Evolutionary conservation across 2,329 filamentous ascomycete species (phyloP), one percentile per base, ranked within the genome.

Genomic region (Trichoderma cornu-damae): DNA sequence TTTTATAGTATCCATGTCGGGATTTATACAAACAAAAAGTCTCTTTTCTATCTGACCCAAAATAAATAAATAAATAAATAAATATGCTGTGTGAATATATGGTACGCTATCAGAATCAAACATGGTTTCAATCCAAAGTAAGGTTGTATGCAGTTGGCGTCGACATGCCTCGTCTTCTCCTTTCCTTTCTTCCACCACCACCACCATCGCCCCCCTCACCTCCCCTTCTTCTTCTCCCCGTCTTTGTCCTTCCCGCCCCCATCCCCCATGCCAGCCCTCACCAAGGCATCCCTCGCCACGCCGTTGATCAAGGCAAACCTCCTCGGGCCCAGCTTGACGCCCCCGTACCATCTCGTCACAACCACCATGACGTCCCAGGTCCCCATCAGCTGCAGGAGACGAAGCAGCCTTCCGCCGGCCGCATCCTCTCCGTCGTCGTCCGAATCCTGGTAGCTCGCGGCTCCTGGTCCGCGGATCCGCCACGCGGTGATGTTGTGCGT

Each of bases 401-500:
- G 90, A 60, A 97, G 73, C 67, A 99, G 73, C 40, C 94, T 80
- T 0, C 88, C 86, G 0, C 94, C 94, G 0, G 94, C 94, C 5
- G 94, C 94, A 24, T 89, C 89, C 78, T 99, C 94, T 2, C 94
- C 94, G 70, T 99, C 94, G 66, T 99, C 94, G 66, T 99, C 89
- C 68, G 87, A 96, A 72, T 99, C 94, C 71, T 97, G 92, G 64
- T 86, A 90, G 26, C 22, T 57, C 53, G 78, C 61, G 73, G 75
- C 57, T 76, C 75, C 74, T 0, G 72, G 67, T 0, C 82, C 83
- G 28, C 81, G 83, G 55, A 97, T 92, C 9, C 94, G 83, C 89
- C 91, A 97, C 1, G 93, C 93, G 18, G 88, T 92, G 68, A 99
- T 96, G 71, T 97, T 97, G 71, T 99, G 94, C 60, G 93, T 91